A percentile compares a stretch with the other conserved stretches of the same genome.
Evolutionary conservation across 1,139 yeast species (phyloP).

Genomic region (Eremothecium cymbalariae): DNA sequence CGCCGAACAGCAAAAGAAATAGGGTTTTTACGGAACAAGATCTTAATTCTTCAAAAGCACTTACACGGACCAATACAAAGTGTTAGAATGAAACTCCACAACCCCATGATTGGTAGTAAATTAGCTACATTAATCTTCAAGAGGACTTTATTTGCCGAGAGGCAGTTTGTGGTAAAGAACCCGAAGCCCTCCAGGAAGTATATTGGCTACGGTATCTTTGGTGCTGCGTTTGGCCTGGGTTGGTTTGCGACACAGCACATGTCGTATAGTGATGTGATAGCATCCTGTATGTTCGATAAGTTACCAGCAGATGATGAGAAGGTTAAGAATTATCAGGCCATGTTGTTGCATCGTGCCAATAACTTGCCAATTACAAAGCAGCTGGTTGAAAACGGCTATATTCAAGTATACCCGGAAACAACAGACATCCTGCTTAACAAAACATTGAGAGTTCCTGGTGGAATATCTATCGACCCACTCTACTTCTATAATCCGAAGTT

Average conservation of each 20-base stretch:
- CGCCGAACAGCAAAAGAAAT: too few species aligned
- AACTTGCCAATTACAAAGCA: slow-evolving; percentile 39
- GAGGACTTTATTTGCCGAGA: slow-evolving; percentile 5
- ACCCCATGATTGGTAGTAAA: too few species aligned
- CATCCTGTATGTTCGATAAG: slow-evolving; percentile 28
- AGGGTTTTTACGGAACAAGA: too few species aligned
- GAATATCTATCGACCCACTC: slow-evolving; percentile 64
- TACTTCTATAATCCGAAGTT: slow-evolving; percentile 53
- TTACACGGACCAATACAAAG: too few species aligned
- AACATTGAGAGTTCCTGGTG: slow-evolving; percentile 59
- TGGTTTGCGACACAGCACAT: slow-evolving; percentile 29
- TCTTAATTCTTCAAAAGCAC: too few species aligned
- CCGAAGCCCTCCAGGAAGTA: slow-evolving; percentile 13
- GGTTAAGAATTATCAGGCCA: slow-evolving; percentile 28
- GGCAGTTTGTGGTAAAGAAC: slow-evolving; percentile 15
- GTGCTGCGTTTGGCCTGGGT: slow-evolving; percentile 26
- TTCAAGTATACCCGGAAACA: slow-evolving; percentile 29
- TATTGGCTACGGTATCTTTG: slow-evolving; percentile 26
- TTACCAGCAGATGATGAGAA: slow-evolving; percentile 26
- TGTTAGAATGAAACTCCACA: too few species aligned
- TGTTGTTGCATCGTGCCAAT: slow-evolving; percentile 42
- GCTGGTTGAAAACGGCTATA: slow-evolving; percentile 34
- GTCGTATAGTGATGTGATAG: slow-evolving; percentile 31
- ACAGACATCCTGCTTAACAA: slow-evolving; percentile 33
- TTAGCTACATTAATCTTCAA: too few species aligned